phyloP scores from a whole-genome alignment of 495 filamentous ascomycete species.

The Podospora sp. region DNA sequence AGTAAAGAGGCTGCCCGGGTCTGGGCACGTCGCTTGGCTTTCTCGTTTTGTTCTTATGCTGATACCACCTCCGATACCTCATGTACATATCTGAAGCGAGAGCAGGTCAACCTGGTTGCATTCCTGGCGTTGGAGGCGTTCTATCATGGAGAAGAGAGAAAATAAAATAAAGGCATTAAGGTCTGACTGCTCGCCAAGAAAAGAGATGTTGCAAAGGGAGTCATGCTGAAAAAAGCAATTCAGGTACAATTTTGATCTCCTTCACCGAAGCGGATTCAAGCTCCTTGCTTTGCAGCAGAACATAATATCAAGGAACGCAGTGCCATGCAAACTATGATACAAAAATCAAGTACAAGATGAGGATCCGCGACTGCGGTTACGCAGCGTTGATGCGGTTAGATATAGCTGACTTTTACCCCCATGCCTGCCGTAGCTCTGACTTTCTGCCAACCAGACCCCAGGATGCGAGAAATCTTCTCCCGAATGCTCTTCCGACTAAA shows the following conservation, averaged over 20 bases:
- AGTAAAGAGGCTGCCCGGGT: slow-evolving; percentile 45
- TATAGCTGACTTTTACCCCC: slow-evolving; percentile 98
- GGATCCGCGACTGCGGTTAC: not conserved
- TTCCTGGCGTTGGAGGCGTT: slow-evolving; percentile 10
- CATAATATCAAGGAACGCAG: not conserved
- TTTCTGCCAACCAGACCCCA: slow-evolving; percentile 78
- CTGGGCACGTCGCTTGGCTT: slow-evolving; percentile 29
- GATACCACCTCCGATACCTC: not conserved
- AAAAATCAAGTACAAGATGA: not conserved
- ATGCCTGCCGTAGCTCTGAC: slow-evolving; percentile 84
- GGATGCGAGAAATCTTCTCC: slow-evolving; percentile 68
- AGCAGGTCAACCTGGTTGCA: not conserved
- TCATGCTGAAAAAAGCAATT: slow-evolving; percentile 7
- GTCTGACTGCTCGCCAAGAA: not conserved
- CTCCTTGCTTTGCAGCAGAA: not conserved
- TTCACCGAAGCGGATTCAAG: not conserved
- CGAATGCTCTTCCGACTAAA: slow-evolving; percentile 74
- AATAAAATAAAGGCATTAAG: not conserved
- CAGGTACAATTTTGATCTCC: not conserved
- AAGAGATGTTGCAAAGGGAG: not conserved
- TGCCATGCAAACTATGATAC: slow-evolving; percentile 16
- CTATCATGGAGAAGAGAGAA: not conserved
- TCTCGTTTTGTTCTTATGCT: not conserved
- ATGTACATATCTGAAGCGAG: slow-evolving; percentile 7
- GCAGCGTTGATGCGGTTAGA: slow-evolving; percentile 50